Base-by-base conservation (phyloP, 129 eudicot species). In the Tagetes erecta region DNA sequence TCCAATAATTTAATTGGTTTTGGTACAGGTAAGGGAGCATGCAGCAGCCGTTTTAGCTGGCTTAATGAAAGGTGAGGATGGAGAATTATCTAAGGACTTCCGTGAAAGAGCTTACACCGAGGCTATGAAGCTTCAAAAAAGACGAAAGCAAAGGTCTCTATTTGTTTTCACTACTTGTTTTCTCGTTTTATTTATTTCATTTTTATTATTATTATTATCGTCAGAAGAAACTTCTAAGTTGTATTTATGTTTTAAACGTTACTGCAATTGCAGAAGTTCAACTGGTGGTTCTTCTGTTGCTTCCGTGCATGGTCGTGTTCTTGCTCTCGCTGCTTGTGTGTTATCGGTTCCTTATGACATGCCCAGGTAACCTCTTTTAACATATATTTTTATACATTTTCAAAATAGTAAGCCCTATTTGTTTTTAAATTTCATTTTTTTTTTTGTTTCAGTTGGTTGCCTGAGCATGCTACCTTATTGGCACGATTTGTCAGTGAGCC, bases 31-130 rank as follows among this genome's bases (percentile, higher is more conserved):
- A 73, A 89, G 99, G 79, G 99, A 95, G 80, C 99, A 95, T 71
- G 99, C 99, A 38, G 99, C 99, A 55, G 99, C 97, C 68, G 97
- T 95, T 81, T 87, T 95, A 74, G 99, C 99, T 41, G 96, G 99
- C 75, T 77, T 95, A 67, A 95, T 95, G 97, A 95, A 95, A 84
- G 90, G 99, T 8, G 97, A 87, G 35, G 96, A 88, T 80, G 91
- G 86, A 41, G 83, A 82, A 56, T 70, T 91, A 74, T 84, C 92
- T 39, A 85, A 82, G 64, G 89, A 89, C 49, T 95, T 95, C 80
- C 96, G 94, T 42, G 83, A 56, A 33, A 88, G 99, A 78, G 96
- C 99, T 80, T 88, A 83, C 74, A 85, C 59, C 40, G 96, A 87
- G 76, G 99, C 96, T 74, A 75, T 36, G 60, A 75, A 50, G 70